Conservation (phyloP, 1,284 basidiomycete species). For the Pseudozyma tsukubaensis region DNA sequence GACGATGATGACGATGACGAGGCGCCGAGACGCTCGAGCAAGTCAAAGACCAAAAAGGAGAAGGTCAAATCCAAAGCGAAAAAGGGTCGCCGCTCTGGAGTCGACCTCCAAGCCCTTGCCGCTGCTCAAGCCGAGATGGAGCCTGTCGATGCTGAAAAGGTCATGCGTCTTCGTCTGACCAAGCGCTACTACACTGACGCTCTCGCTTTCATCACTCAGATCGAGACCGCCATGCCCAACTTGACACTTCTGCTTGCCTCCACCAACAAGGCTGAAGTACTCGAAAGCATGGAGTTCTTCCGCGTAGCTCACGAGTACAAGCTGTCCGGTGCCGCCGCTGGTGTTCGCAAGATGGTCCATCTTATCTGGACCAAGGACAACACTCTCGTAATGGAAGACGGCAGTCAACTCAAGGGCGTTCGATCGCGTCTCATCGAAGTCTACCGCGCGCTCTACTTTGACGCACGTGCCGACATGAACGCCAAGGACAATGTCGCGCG, state of each 20-base stretch:
- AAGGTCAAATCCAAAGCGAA: slow-evolving; percentile 41
- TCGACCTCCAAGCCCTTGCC: slow-evolving; percentile 57
- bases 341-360: slow-evolving; percentile 96
- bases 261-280: slow-evolving; percentile 90
- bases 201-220: slow-evolving; percentile 82
- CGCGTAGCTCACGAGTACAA: slow-evolving; percentile 84
- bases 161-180: slow-evolving; percentile 80
- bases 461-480: slow-evolving; percentile 71
- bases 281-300: slow-evolving; percentile 97
- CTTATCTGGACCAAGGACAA: slow-evolving; percentile 98
- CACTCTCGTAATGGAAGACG: slow-evolving; percentile 79
- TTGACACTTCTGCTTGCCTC: slow-evolving; percentile 85
- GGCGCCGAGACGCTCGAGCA: slow-evolving; percentile 13
- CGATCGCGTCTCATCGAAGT: slow-evolving; percentile 88
- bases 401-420: slow-evolving; percentile 88
- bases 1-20: slow-evolving; percentile 22
- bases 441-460: slow-evolving; percentile 90
- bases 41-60: slow-evolving; percentile 22
- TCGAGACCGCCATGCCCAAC: slow-evolving; percentile 82
- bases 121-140: slow-evolving; percentile 58
- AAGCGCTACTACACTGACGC: slow-evolving; percentile 91
- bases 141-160: slow-evolving; percentile 58
- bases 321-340: slow-evolving; percentile 74
- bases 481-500: slow-evolving; percentile 87
- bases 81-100: slow-evolving; percentile 70